Base-by-base conservation (phyloP, 108 stramenopile genomes). In the Nannochloropsis salina region DNA sequence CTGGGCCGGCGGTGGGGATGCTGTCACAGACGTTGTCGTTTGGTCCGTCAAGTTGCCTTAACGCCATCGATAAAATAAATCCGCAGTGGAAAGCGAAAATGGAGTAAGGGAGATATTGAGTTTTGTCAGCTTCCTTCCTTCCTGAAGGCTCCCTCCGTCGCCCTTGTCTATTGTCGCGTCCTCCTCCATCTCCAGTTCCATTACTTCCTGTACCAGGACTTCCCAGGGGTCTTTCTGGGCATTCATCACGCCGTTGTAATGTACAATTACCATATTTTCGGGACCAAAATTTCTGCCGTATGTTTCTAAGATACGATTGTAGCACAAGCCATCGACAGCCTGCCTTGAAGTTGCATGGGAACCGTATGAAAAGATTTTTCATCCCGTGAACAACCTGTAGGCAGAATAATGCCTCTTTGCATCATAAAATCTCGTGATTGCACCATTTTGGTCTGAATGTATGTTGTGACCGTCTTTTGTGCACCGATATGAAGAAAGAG, bases 31-130 rank as follows among this genome's bases (percentile, higher is more conserved):
- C 31, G 31, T 31, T 31, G 31, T 31, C 31, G 31, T 31, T 31
- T 31, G 31, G 1, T 1, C 31, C 31, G 31, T 31, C 31, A 31
- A 31, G 31, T 31, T 31, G 31, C 31, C 31, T 2, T 2, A 74
- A n/a, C 61, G 61, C 61, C 61, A 74, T 74, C n/a, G 61, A n/a
- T 74, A 74, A 74, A 74, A 74, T n/a, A n/a, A 3, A 74, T n/a
- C 61, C 61, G 61, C 61, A 3, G n/a, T n/a, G 15, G 61, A 74
- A 74, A 74, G 61, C 4, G 61, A 74, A 74, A 74, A 74, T n/a
- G 61, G 20, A 74, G 15, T n/a, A n/a, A n/a, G 61, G 1, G 61
- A 74, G 61, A 3, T n/a, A 8, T 74, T 74, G 4, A 74, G 15
- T n/a, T 74, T 74, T 74, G 15, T 74, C 20, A 15, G 15, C 61